Base-by-base conservation (phyloP, 495 filamentous ascomycete genomes). In the Penicillium canescens region DNA sequence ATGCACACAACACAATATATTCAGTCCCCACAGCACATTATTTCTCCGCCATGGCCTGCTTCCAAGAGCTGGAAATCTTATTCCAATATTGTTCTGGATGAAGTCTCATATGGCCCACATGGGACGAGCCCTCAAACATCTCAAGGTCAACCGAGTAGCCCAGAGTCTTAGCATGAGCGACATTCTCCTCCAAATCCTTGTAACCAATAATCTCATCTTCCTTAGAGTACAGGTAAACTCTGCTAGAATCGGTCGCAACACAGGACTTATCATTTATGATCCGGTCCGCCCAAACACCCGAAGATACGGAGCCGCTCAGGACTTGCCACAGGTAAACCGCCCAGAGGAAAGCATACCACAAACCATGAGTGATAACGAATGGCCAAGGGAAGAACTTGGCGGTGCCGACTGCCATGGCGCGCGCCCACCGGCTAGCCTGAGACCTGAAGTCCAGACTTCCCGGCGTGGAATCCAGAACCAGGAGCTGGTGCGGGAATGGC, bases 381-480 rank as follows among this genome's bases (percentile, higher is more conserved):
- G 81, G 79, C 73, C 75, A 73, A 1, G 80, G 79, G 12, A 83
- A 69, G 52, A 55, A 70, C 4, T 68, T 68, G 0, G 76, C 66
- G 0, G 74, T 72, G 0, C 80, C 79, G 0, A 84, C 44, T 0
- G 79, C 74, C 75, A 84, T 77, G 0, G 79, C 81, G 1, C 70
- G 67, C 6, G 78, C 73, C 77, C 78, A 82, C 11, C 72, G 75
- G 3, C 57, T 63, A 21, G 80, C 63, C 54, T 84, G 75, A 42
- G 71, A 67, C 0, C 67, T 48, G 45, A 82, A 78, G n/a, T 71
- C 62, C 10, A 74, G 50, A 55, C 76, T 68, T 0, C 80, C 80
- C 0, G 80, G 80, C 0, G 79, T 82, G n/a, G 79, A 82, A 54
- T 82, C 80, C 41, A 67, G 62, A n/a, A 82, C 69, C 16, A 80